Conservation (phyloP, 306 rosid genomes). For the Sicyos baderoa region DNA sequence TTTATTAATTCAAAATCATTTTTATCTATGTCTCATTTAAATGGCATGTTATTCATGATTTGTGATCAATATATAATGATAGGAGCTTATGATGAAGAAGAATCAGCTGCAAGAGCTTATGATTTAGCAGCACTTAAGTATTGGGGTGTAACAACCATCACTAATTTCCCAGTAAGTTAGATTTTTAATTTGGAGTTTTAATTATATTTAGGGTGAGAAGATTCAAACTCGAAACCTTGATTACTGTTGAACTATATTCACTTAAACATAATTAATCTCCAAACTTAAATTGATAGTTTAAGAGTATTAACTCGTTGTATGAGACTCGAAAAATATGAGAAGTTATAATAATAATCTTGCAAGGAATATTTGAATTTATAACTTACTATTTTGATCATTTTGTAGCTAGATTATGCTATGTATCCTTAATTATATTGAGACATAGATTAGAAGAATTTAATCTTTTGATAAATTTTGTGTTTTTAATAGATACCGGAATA, state of each 20-base stretch:
- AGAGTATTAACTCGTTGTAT: neutral
- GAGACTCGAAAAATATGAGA: too few relatives aligned
- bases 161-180: conserved; percentile 59
- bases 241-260: too few relatives aligned
- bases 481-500: conserved; percentile 52
- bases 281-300: neutral
- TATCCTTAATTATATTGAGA: too few relatives aligned
- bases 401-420: too few relatives aligned
- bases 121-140: conserved; percentile 88
- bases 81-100: conserved; percentile 96
- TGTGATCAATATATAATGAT: neutral
- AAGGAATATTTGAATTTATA: too few relatives aligned
- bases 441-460: too few relatives aligned
- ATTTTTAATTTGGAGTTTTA: too few relatives aligned
- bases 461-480: neutral
- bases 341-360: too few relatives aligned
- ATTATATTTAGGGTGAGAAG: too few relatives aligned
- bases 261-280: too few relatives aligned
- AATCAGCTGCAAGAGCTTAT: conserved; percentile 89
- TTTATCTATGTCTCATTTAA: neutral
- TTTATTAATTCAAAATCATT: neutral
- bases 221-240: too few relatives aligned
- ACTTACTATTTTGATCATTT: too few relatives aligned
- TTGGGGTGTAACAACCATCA: conserved; percentile 78
- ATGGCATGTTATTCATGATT: neutral